phyloP scores from a whole-genome alignment of 768 basidiomycete genomes.

The Kwoniella heveanensis region DNA sequence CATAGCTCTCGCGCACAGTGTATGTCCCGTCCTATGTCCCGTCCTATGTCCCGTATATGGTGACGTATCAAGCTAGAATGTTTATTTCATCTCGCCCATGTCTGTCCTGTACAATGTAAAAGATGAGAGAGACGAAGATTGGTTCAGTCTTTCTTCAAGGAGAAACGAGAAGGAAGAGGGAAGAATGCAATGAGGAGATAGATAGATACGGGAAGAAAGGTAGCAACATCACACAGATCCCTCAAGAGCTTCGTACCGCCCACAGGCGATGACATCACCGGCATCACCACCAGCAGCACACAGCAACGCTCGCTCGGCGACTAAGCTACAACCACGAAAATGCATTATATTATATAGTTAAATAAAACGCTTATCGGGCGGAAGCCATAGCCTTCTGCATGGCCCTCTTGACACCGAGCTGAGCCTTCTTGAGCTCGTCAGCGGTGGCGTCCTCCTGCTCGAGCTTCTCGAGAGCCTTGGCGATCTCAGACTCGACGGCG shows the following conservation, averaged over 20 bases:
- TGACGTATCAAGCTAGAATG: slow-evolving; percentile 10
- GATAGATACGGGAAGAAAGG: slow-evolving; percentile 2
- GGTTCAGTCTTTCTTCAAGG: slow-evolving; percentile 5
- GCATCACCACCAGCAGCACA: no score
- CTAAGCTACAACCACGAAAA: slow-evolving; percentile 12
- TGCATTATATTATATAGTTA: background rate
- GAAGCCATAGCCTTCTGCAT: slow-evolving; percentile 82
- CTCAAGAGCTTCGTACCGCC: background rate
- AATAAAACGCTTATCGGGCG: slow-evolving; percentile 44
- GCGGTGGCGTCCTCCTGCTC: slow-evolving; percentile 93
- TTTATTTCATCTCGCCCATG: slow-evolving; percentile 15
- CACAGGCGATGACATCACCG: no score
- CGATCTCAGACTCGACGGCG: slow-evolving; percentile 95
- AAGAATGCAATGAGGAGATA: slow-evolving; percentile 6
- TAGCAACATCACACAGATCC: background rate
- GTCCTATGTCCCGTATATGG: no score
- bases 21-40: no score
- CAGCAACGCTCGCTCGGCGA: no score
- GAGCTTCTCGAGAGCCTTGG: slow-evolving; percentile 95
- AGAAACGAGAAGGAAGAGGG: no score
- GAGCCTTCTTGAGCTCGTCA: slow-evolving; percentile 94
- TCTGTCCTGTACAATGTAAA: slow-evolving; percentile 28
- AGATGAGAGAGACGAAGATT: slow-evolving; percentile 18
- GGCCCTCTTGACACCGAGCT: slow-evolving; percentile 91
- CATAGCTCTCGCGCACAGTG: no score